Base-by-base conservation (phyloP, 108 stramenopile species). In the Pseudonitzschia delicatissima region DNA sequence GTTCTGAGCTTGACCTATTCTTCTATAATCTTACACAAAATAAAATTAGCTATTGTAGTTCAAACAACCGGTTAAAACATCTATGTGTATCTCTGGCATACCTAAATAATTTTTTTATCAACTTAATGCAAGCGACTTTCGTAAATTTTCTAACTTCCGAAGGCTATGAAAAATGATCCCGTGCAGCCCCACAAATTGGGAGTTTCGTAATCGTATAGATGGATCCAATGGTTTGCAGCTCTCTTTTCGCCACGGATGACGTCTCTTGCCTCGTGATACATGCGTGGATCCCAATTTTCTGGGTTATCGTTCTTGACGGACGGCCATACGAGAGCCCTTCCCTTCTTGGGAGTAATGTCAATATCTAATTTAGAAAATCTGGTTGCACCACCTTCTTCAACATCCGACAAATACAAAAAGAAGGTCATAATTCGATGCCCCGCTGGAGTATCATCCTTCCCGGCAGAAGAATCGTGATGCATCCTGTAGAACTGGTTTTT, bases 351-450 rank as follows among this genome's bases (percentile, higher is more conserved):
- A 50, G 72, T 72, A 18, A 83, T 69, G 34, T 45, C 62, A 2
- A 83, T 33, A 42, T 52, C 51, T 48, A 87, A 63, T 73, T 82
- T 76, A 37, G 72, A 81, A 69, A 94, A 94, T 23, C 72, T 57
- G 13, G 93, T 94, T 58, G 87, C 90, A 28, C 93, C 93, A 8
- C 93, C 93, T 64, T 87, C 87, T 74, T 91, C 93, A 5, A 94
- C 93, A 69, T 94, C 87, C 11, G 69, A 70, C 13, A 93, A 72
- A 59, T 93, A 93, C 49, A 94, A 72, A 65, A 90, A 94, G 73
- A 94, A 94, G 27, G 93, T 94, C 52, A 90, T 59, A 23, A 91
- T 91, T n/a, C 93, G 75, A 42, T 87, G 88, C 25, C 93, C 93
- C 36, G 84, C 50, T 11, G 82, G 75, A 23, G 72, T 71, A 15